A percentile compares a stretch with the other conserved stretches of the same genome.
Conservation (phyloP, 225 moss, liverwort and hornwort species). For the Anthoceros angustus region DNA sequence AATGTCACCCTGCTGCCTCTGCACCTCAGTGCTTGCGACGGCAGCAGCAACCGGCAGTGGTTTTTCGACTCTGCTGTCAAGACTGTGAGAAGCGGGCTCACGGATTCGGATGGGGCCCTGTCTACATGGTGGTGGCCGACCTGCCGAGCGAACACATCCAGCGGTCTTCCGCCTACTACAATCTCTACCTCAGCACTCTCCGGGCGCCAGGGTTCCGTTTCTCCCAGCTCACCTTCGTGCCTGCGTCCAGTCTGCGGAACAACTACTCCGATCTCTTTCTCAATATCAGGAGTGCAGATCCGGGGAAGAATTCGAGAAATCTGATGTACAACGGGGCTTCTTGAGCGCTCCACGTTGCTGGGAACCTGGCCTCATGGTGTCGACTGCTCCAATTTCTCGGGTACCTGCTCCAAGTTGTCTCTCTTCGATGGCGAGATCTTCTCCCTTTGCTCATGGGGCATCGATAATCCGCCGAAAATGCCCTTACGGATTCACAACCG, state of each 20-base stretch:
- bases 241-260: background rate
- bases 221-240: background rate
- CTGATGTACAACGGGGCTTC: background rate
- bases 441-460: background rate
- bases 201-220: background rate
- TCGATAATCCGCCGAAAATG: background rate
- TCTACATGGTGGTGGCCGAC: background rate
- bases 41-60: background rate
- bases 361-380: background rate
- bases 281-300: background rate
- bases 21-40: background rate
- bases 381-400: background rate
- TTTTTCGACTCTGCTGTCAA: background rate
- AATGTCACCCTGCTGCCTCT: background rate
- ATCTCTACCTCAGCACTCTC: background rate
- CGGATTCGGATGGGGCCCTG: background rate
- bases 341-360: background rate
- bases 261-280: background rate
- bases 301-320: too few relatives aligned
- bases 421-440: background rate
- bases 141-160: background rate
- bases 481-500: background rate
- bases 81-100: background rate
- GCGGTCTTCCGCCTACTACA: background rate
- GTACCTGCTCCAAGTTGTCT: background rate